Evolutionary conservation across 2,329 filamentous ascomycete species (phyloP), one percentile per base, ranked within the genome.

Genomic region (Aspergillus fructus): DNA sequence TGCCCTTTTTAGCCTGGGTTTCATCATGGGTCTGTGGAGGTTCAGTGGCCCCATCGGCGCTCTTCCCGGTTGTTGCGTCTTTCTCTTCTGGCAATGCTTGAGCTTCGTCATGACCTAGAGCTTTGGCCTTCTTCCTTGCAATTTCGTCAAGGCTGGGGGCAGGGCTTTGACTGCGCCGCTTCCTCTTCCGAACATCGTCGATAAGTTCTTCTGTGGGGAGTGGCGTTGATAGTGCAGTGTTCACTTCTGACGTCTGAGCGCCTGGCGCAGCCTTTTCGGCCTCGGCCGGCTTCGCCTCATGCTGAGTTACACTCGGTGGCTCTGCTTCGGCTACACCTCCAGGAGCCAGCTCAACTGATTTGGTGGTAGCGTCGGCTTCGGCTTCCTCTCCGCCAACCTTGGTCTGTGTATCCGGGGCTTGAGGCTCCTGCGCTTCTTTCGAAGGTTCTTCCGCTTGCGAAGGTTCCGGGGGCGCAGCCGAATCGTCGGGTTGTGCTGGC

Each of bases 121-220:
- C 73, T 62, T 81, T 82, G 11, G 79, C 74, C 59, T 82, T 85
- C 69, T 89, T 89, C 50, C 76, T 77, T 45, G 80, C 78, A 48
- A 81, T 72, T 13, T 83, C 81, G 56, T 85, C 79, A 23, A 78
- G 74, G 9, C 78, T 81, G 8, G 83, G 83, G 19, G 82, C 77
- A 37, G 87, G 87, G 56, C 81, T 89, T 55, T 80, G 78, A 43
- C 86, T 90, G 64, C 86, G 81, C 64, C 86, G 84, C 71, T 89
- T 90, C 60, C 87, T 81, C 72, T 88, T 89, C 64, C 84, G 83
- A 41, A 77, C 77, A 63, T 87, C 85, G 60, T 84, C 79, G 34
- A 76, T 64, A 41, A 74, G 64, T 65, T 78, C 75, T 61, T 73
- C 70, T 24, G 62, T 49, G 5, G 68, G 67, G 11, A 68, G 59